Evolutionary conservation across 805 yeast genomes (phyloP).

Genomic region (Candida cerambycidarum): DNA sequence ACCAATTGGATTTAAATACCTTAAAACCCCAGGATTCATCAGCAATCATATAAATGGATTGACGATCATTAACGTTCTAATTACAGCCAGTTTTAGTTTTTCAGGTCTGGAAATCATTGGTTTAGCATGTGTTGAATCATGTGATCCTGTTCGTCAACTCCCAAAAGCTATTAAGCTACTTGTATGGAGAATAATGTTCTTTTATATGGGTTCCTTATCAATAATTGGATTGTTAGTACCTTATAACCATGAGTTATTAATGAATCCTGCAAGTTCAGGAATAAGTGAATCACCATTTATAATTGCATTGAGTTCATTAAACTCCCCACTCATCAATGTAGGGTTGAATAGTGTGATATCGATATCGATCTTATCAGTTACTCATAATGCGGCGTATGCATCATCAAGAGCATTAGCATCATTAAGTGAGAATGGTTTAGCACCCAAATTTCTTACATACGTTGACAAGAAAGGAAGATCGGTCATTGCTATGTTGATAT

Average conservation of each 20-base stretch:
- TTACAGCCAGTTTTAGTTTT: slow-evolving; percentile 76
- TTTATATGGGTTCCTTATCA: slow-evolving; percentile 63
- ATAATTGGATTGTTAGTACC: slow-evolving; percentile 73
- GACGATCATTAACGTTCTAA: slow-evolving; percentile 44
- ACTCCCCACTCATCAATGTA: slow-evolving; percentile 62
- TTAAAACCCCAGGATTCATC: slow-evolving; percentile 71
- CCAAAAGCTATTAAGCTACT: slow-evolving; percentile 73
- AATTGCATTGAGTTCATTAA: slow-evolving; percentile 63
- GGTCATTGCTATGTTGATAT: slow-evolving; percentile 51
- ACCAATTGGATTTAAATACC: slow-evolving; percentile 74
- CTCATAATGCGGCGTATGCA: slow-evolving; percentile 72
- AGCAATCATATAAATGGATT: slow-evolving; percentile 50
- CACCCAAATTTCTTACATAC: slow-evolving; percentile 50
- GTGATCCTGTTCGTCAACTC: slow-evolving; percentile 60
- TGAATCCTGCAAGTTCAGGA: slow-evolving; percentile 24
- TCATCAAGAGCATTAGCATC: slow-evolving; percentile 68
- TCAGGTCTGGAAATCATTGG: slow-evolving; percentile 80
- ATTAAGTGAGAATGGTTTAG: slow-evolving; percentile 54
- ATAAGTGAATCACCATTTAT: slow-evolving; percentile 64
- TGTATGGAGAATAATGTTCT: slow-evolving; percentile 59
- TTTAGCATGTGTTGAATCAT: slow-evolving; percentile 70
- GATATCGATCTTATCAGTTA: slow-evolving; percentile 68
- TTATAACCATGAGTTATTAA: slow-evolving; percentile 49
- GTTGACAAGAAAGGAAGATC: slow-evolving; percentile 64
- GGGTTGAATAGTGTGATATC: slow-evolving; percentile 72